Conservation (phyloP, 108 stramenopile species). For the Stephanodiscus triporus region DNA sequence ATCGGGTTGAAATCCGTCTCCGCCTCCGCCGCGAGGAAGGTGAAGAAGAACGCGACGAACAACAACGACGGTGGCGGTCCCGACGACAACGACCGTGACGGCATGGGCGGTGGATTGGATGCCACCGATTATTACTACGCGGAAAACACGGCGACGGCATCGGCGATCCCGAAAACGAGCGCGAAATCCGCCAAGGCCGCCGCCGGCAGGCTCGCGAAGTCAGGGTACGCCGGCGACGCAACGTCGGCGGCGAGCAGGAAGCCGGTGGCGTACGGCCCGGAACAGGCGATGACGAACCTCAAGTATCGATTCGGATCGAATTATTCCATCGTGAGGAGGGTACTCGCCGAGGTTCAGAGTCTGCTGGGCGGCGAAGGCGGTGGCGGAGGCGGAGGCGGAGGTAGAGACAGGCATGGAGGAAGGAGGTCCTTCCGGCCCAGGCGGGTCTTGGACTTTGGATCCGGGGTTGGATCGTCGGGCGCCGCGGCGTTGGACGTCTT, state of each 20-base stretch:
- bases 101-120: too few relatives aligned
- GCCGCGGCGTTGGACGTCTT: constrained; percentile 77
- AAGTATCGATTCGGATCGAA: constrained; percentile 68
- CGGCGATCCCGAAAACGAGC: background rate
- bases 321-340: constrained; percentile 66
- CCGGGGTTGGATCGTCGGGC: constrained; percentile 73
- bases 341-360: constrained; percentile 66
- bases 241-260: constrained; percentile 19
- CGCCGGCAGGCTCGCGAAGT: constrained; percentile 8
- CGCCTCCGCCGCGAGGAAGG: background rate
- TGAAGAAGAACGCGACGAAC: background rate
- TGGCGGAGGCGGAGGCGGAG: too few relatives aligned
- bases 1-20: constrained; percentile 5
- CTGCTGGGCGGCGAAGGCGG: constrained; percentile 57
- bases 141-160: too few relatives aligned
- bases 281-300: constrained; percentile 65
- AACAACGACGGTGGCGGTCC: background rate
- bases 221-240: background rate
- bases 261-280: constrained; percentile 69
- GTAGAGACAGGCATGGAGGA: background rate
- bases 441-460: constrained; percentile 76
- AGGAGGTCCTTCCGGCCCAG: constrained; percentile 52
- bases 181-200: background rate
- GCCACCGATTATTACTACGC: too few relatives aligned
- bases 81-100: background rate